phyloP scores from a whole-genome alignment of 1,284 basidiomycete genomes.

The Cystobasidiaceae sp. region DNA sequence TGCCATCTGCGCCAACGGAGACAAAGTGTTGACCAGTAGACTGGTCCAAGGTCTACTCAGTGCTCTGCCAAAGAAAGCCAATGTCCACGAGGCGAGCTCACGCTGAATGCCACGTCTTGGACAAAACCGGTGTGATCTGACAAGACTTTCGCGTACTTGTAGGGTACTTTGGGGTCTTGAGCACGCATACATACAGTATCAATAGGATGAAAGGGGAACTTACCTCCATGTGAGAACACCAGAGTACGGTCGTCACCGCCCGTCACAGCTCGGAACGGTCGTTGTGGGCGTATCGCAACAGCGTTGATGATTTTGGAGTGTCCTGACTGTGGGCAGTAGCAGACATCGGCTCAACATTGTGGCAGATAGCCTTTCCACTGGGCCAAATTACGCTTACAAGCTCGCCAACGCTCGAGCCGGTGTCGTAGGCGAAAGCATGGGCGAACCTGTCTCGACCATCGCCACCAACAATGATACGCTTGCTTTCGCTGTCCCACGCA shows the following conservation, averaged over 20 bases:
- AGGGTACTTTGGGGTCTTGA: slow-evolving; percentile 55
- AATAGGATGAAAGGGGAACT: background rate
- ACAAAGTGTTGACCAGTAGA: slow-evolving; percentile 76
- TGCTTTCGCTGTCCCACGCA: slow-evolving; percentile 93
- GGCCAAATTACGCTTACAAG: background rate
- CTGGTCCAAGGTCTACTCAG: too few relatives aligned
- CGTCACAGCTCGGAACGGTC: slow-evolving; percentile 80
- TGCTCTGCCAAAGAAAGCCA: background rate
- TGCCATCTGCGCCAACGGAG: slow-evolving; percentile 86
- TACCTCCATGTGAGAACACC: slow-evolving; percentile 62
- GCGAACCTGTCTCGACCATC: slow-evolving; percentile 74
- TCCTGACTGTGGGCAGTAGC: slow-evolving; percentile 51
- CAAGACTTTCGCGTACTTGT: slow-evolving; percentile 75
- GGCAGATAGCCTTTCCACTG: background rate
- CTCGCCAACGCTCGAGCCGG: slow-evolving; percentile 85
- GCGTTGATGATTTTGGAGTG: slow-evolving; percentile 92
- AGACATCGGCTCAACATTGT: background rate
- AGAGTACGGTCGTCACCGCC: slow-evolving; percentile 72
- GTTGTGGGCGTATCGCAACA: slow-evolving; percentile 76
- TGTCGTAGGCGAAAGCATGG: slow-evolving; percentile 71
- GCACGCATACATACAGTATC: background rate
- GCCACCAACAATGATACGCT: slow-evolving; percentile 92
- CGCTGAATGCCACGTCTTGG: slow-evolving; percentile 61
- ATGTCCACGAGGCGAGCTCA: too few relatives aligned
- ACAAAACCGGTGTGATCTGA: slow-evolving; percentile 90